phyloP scores from a whole-genome alignment of 768 basidiomycete species.

The Clitopilus passeckerianus region DNA sequence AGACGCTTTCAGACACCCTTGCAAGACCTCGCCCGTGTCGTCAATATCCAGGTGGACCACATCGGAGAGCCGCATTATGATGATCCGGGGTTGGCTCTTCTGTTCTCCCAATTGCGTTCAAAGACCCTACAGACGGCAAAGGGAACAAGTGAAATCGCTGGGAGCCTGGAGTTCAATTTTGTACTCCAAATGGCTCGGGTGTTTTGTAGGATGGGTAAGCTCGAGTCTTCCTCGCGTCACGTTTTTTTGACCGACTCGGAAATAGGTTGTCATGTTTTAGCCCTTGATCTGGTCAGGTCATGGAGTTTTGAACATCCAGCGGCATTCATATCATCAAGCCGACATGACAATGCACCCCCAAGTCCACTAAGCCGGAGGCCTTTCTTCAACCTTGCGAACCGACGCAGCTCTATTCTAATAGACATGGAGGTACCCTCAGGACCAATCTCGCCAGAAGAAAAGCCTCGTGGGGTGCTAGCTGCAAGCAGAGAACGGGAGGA shows the following conservation, averaged over 20 bases:
- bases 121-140: slow-evolving; percentile 92
- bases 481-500: slow-evolving; percentile 27
- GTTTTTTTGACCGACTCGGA: slow-evolving; percentile 1
- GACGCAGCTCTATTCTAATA: slow-evolving; percentile 75
- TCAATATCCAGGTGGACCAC: slow-evolving; percentile 49
- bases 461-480: slow-evolving; percentile 8
- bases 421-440: slow-evolving; percentile 78
- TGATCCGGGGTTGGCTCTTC: slow-evolving; percentile 85
- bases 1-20: slow-evolving; percentile 56
- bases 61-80: slow-evolving; percentile 89
- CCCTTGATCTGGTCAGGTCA: slow-evolving; percentile 80
- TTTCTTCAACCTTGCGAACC: slow-evolving; percentile 46
- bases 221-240: neutral
- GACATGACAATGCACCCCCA: slow-evolving; percentile 19
- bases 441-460: slow-evolving; percentile 39
- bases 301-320: slow-evolving; percentile 91
- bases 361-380: slow-evolving; percentile 42
- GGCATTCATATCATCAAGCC: slow-evolving; percentile 17
- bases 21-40: slow-evolving; percentile 59
- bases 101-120: slow-evolving; percentile 85
- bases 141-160: slow-evolving; percentile 88
- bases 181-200: slow-evolving; percentile 92
- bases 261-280: slow-evolving; percentile 88
- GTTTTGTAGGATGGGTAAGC: slow-evolving; percentile 90
- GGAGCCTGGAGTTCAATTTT: slow-evolving; percentile 88